Evolutionary conservation across 257 asterid genomes (phyloP), one percentile per base, ranked within the genome.

Genomic region (Solanum tarapatanum): DNA sequence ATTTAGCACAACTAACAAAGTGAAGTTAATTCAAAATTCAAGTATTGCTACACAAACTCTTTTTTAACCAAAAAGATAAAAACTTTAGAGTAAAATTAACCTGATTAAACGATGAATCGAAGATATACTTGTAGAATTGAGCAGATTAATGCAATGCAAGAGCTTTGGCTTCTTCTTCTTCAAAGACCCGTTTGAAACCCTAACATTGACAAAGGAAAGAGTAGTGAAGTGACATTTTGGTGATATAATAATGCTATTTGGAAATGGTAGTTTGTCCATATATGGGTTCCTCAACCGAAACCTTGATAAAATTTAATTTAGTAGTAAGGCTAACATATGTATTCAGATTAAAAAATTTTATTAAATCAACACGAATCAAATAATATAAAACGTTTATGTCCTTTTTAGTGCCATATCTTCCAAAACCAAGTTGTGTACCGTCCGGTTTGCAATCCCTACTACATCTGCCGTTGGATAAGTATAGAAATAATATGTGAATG

Each of bases 91-190:
- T 32, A 88, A 33, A 75, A 89, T 87, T 86, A n/a, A 96, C 98
- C 96, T 92, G 93, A 87, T 87, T 83, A 93, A 91, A 51, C 68
- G 87, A 80, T 76, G 86, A 85, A 85, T 80, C 70, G 32, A 69
- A 69, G 74, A 72, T 62, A 72, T 64, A 62, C 87, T 75, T 6
- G 28, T 74, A 45, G 76, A 13, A 48, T 26, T 87, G 45, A 45
- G 0, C 48, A 35, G 72, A 36, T 87, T 68, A 30, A 83, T 24
- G 87, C 77, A 84, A 87, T 24, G 84, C 89, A 89, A 89, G 37
- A 85, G 86, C 21, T 26, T 79, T 64, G 55, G 73, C 17, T 88
- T 91, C 82, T 17, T 69, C 75, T 26, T 13, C 3, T 69, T 91
- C 82, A 88, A 69, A 32, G 92, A 87, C 89, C 91, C 91, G 74